Evolutionary conservation across 2,329 filamentous ascomycete genomes (phyloP), one percentile per base, ranked within the genome.

Genomic region (Coniochaeta hoffmannii): DNA sequence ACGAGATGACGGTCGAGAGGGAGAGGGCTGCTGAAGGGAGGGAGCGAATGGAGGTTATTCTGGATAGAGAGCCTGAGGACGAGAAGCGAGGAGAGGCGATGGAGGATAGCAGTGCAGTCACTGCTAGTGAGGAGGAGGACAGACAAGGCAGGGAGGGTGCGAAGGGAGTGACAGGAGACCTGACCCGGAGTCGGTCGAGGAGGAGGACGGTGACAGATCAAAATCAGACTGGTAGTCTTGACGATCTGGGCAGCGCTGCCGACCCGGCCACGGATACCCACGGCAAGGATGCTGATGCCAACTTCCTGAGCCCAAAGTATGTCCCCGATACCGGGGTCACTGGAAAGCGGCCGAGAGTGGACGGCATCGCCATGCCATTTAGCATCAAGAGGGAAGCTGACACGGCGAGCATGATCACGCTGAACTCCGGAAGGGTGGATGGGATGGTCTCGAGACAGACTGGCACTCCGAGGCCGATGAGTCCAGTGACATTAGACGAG

Each of bases 331-430:
- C 81, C 0, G 80, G 79, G 0, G 74, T 77, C 3, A 75, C 77
- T 0, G 81, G 81, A 5, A 87, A 86, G 64, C 75, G 88, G 2
- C 85, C 87, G 0, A 84, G 83, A 49, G 75, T 88, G 6, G 83
- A 82, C 19, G 85, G 87, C 0, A 81, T 90, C 26, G 87, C 88
- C 0, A 79, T 89, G 61, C 88, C 88, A 0, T 92, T 92, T 64
- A 87, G 81, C 56, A 68, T 92, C 14, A 79, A 79, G 53, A 80
- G 79, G 60, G 79, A 87, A 19, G 79, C 80, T 1, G 79, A 82
- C 4, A 87, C 83, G 17, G 85, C 85, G 1, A 90, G 86, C 70
- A 89, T 87, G 79, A 71, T 86, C 53, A 90, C 87, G 0, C 69
- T 90, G 19, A 73, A 76, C 34, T 82, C 80, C 10, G 49, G 49